Evolutionary conservation across 1,139 yeast genomes (phyloP).

Genomic region (Suhomyces anneliseae): DNA sequence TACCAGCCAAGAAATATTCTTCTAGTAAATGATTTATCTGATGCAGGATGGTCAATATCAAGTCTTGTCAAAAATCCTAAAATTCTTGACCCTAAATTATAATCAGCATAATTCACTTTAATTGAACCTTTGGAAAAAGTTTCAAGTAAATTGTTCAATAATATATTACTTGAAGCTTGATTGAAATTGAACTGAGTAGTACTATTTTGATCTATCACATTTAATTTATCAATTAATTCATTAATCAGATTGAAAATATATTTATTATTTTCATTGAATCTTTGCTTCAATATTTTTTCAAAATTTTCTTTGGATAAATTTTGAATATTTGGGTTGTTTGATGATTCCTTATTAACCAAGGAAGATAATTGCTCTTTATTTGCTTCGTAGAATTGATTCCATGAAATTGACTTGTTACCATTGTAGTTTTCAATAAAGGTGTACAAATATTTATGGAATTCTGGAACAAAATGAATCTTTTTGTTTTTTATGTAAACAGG

Average conservation of each 20-base stretch:
- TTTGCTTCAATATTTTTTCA: slow-evolving; percentile 22
- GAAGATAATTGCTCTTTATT: slow-evolving; percentile 22
- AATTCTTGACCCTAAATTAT: slow-evolving; percentile 40
- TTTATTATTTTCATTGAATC: slow-evolving; percentile 26
- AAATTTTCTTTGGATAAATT: slow-evolving; percentile 22
- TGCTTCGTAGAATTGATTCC: slow-evolving; percentile 25
- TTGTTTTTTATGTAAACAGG: slow-evolving; percentile 37
- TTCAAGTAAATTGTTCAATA: slow-evolving; percentile 27
- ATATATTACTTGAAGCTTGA: slow-evolving; percentile 13
- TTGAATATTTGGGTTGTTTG: slow-evolving; percentile 8
- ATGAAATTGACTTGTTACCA: slow-evolving; percentile 16
- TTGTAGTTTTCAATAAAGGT: slow-evolving; percentile 34
- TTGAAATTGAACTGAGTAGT: slow-evolving; percentile 2
- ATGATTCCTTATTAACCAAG: slow-evolving; percentile 16
- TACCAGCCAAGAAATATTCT: slow-evolving; percentile 43
- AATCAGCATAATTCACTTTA: slow-evolving; percentile 46
- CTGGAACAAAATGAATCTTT: slow-evolving; percentile 42
- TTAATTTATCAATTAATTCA: slow-evolving; percentile 28
- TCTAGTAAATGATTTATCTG: slow-evolving; percentile 21
- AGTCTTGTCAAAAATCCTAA: slow-evolving; percentile 40
- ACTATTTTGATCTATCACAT: slow-evolving; percentile 6
- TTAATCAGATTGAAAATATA: slow-evolving; percentile 27
- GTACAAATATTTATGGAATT: slow-evolving; percentile 39
- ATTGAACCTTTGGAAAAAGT: slow-evolving; percentile 36
- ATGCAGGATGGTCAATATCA: slow-evolving; percentile 5